Base-by-base conservation (phyloP, 192 early-diverging fungal genomes). In the Podila verticillata region DNA sequence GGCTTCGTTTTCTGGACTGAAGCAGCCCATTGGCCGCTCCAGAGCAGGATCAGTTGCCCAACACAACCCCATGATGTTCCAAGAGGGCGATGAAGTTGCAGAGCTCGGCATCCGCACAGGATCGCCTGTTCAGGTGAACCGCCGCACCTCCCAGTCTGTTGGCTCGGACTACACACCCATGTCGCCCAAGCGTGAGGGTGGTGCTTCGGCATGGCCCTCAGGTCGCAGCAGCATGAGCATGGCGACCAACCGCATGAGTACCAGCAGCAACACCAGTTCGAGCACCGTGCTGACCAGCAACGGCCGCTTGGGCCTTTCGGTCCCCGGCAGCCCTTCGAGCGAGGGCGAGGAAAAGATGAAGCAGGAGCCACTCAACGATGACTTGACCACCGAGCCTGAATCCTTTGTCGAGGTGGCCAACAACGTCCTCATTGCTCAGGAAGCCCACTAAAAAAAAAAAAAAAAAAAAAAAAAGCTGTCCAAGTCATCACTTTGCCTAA, bases 1-100 rank as follows among this genome's bases (percentile, higher is more conserved):
- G 77, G 57, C 58, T 12, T 80, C 77, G 4, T 61, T 80, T 44
- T 72, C 69, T 7, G 70, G 77, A 2, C 57, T 80, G 19, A 67
- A 62, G 34, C 51, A 59, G 20, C 32, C 51, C 8, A 56, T 48
- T 19, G 64, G 59, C 9, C 69, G 77, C 9, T 65, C 61, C 28
- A 64, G 77, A 2, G 71, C 77, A 1, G 69, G 70, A 19, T 80
- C 77, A 3, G 65, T 80, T 35, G 70, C 77, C n/a, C 77, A 80
- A 4, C 70, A 72, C 61, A 54, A 47, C 22, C 65, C 69, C 10
- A 5, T 65, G 1, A 30, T 57, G 6, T 63, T 72, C 57, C 60
- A 72, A 7, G 57, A 80, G n/a, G 67, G 59, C 10, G 64, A 69
- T 34, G 75, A 72, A 20, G 32, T 15, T 49, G 10, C 63, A 36